Evolutionary conservation across 176 grass and related monocot genomes (phyloP).

Genomic region (Aegilops sharonensis): DNA sequence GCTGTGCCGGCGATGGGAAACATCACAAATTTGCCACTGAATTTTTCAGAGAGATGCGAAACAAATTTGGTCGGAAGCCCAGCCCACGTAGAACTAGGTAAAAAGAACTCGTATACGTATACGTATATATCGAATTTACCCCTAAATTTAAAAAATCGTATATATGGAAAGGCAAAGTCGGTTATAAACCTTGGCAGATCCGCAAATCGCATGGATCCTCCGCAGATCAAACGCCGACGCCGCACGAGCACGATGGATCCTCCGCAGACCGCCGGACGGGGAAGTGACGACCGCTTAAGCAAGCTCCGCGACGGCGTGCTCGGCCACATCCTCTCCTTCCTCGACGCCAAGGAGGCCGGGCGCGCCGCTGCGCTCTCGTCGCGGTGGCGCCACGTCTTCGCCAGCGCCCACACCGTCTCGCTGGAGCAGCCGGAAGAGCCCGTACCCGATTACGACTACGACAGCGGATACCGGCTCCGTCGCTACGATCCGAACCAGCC

Average conservation of each 20-base stretch:
- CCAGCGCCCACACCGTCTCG: constrained; percentile 14
- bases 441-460: not conserved
- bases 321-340: constrained; percentile 31
- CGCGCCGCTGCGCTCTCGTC: not conserved
- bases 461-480: not conserved
- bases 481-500: not conserved
- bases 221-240: no score
- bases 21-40: no score
- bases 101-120: no score
- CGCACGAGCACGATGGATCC: not conserved
- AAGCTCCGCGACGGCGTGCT: not conserved
- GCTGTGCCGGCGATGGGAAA: no score
- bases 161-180: no score
- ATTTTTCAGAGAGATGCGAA: no score
- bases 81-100: no score
- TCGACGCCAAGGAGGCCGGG: not conserved
- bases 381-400: not conserved
- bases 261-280: not conserved
- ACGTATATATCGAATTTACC: no score
- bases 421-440: not conserved
- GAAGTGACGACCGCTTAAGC: not conserved
- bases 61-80: no score
- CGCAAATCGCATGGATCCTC: no score
- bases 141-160: no score
- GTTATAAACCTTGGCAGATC: no score